Evolutionary conservation across 768 basidiomycete species (phyloP), one percentile per base, ranked within the genome.

Genomic region (Albatrellus ellisii): DNA sequence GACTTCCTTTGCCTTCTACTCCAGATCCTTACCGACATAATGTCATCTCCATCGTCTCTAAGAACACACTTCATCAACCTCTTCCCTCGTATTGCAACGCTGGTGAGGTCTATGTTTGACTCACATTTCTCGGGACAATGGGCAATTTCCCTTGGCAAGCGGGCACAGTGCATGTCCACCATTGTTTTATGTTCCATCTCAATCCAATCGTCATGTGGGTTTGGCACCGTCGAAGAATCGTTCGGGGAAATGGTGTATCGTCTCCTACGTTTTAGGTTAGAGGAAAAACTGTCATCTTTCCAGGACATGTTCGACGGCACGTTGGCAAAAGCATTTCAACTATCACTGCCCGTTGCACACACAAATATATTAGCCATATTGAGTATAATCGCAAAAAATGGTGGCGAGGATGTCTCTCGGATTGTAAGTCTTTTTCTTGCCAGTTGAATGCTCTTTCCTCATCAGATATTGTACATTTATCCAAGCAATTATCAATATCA

Each of bases 11-110:
- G 64, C 26, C 57, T 69, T 26, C 52, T 74, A 18, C 52, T 71
- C 15, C 65, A 72, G 27, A 54, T 73, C 11, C 49, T 72, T 18
- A 56, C 63, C 24, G 62, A 60, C 38, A 54, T 66, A 2, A 44
- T 78, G 35, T 59, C 56, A 31, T 66, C 67, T 3, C 52, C 67
- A 1, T 55, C 70, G 10, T 61, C 63, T 32, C 66, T 63, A 10
- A 65, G 68, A 26, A 70, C 68, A 60, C 71, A 75, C 38, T 60
- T 77, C 7, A 52, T 56, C 12, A 73, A 79, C 49, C 49, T 75
- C 32, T 49, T 63, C 35, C 69, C 67, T 26, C 61, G 58, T 25
- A 55, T 65, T 9, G 57, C 64, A 11, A 65, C 67, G 26, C 54
- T 67, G 12, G 51, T 65, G 22, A 55, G 62, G 25, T 55, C 58